These are phyloP conservation scores for Aspergillus ustus DNA, from an alignment of 2,329 filamentous ascomycete genomes.

Conservation along the genomic window DNA sequence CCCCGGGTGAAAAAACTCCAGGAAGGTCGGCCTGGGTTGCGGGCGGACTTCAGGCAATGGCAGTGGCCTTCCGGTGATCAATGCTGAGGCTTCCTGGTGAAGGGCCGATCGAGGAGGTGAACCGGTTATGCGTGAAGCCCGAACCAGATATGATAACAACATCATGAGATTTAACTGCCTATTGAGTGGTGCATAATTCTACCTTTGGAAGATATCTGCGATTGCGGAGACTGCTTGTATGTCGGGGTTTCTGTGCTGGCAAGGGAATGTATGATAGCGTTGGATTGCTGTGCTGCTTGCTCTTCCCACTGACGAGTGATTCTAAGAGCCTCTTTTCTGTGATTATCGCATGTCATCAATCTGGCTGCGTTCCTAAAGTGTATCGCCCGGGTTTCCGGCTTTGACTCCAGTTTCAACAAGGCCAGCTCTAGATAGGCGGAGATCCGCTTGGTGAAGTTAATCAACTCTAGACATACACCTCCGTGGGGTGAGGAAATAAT, in stretches of 20 bases:
- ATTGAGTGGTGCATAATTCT: conserved; percentile 1
- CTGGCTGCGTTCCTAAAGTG: conserved; percentile 12
- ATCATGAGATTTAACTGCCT: conserved; percentile 6
- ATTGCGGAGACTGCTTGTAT: conserved; percentile 6
- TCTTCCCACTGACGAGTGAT: conserved; percentile 8
- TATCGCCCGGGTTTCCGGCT: conserved; percentile 10
- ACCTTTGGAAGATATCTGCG: neutral
- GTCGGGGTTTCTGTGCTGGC: conserved; percentile 1
- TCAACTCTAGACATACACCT: conserved; percentile 5
- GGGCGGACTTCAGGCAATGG: conserved; percentile 1
- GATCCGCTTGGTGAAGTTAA: conserved; percentile 7
- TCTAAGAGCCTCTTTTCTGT: conserved; percentile 7
- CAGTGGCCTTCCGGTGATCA: conserved; percentile 6
- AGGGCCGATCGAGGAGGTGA: conserved; percentile 2
- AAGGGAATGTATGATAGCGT: conserved; percentile 5
- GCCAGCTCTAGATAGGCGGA: conserved; percentile 6
- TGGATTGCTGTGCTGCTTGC: conserved; percentile 10
- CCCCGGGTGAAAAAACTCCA: neutral
- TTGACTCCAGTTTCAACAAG: conserved; percentile 7
- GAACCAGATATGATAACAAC: conserved; percentile 3
- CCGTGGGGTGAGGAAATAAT: conserved; percentile 10
- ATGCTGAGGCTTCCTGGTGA: neutral
- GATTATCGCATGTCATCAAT: conserved; percentile 12
- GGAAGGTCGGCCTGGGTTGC: conserved; percentile 2
- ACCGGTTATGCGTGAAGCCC: conserved; percentile 1